These are phyloP conservation scores for Xylaria sp. DNA, from an alignment of 2,329 filamentous ascomycete species.

Conservation along the genomic window DNA sequence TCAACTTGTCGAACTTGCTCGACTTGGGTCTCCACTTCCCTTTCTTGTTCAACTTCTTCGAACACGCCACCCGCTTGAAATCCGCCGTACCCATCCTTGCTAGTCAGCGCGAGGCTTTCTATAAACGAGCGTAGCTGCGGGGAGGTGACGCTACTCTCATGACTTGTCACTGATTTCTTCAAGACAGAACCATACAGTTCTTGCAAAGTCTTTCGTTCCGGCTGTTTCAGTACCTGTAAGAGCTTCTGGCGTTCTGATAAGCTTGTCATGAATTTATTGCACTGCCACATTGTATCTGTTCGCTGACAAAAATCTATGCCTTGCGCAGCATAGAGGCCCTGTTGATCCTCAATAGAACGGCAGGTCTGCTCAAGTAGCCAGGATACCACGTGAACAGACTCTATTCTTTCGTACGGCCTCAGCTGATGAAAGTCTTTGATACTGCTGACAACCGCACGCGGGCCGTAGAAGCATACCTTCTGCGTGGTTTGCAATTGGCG, in stretches of 20 bases:
- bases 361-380: conserved; percentile 76
- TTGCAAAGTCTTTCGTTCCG: conserved; percentile 67
- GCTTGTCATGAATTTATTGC: conserved; percentile 56
- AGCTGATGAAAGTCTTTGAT: conserved; percentile 61
- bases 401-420: conserved; percentile 40
- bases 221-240: conserved; percentile 57
- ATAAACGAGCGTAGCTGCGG: conserved; percentile 20
- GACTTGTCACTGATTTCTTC: no score
- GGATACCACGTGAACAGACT: conserved; percentile 61
- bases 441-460: conserved; percentile 70
- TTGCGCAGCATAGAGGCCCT: conserved; percentile 68
- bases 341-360: conserved; percentile 66
- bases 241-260: conserved; percentile 48
- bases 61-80: conserved; percentile 61
- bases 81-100: conserved; percentile 50
- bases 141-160: neutral
- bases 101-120: neutral
- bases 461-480: conserved; percentile 65
- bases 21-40: conserved; percentile 69
- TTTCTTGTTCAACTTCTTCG: conserved; percentile 70
- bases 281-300: conserved; percentile 58
- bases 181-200: conserved; percentile 62
- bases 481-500: conserved; percentile 68
- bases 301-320: conserved; percentile 70
- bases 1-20: conserved; percentile 68